Percentiles rank a stretch among this genome's conserved stretches.
These are phyloP conservation scores for Euptelea pleiosperma DNA, from an alignment of 164 flowering plant genomes.

Conservation along the genomic window DNA sequence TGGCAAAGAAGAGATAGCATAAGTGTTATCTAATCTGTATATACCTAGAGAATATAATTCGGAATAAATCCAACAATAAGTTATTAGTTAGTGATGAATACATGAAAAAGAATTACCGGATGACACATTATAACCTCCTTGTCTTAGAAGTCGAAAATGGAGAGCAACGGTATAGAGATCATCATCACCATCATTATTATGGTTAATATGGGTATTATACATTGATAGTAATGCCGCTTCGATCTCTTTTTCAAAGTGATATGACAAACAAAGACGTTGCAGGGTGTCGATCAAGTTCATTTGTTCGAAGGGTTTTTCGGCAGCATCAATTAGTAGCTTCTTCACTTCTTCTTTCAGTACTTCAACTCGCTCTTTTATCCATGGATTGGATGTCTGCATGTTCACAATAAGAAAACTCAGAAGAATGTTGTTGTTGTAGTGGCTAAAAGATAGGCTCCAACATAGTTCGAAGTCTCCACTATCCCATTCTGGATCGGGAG, in stretches of 20 bases:
- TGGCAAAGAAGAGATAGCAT: no score
- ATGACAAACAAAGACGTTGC: not conserved
- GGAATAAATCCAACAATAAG: no score
- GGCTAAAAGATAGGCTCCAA: no score
- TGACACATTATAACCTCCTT: slow-evolving; percentile 10
- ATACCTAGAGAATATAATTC: no score
- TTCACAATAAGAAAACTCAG: no score
- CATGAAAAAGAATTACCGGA: slow-evolving; percentile 4
- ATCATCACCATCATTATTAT: not conserved
- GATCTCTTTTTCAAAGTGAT: slow-evolving; percentile 3
- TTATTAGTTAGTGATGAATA: no score
- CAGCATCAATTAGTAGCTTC: not conserved
- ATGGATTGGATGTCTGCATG: no score
- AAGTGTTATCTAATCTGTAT: no score
- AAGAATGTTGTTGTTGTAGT: no score
- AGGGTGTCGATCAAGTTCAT: not conserved
- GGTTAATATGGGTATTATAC: no score
- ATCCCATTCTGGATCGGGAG: no score
- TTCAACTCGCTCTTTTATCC: slow-evolving; percentile 7
- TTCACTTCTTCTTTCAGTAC: slow-evolving; percentile 13
- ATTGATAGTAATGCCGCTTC: slow-evolving; percentile 4
- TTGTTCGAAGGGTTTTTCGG: not conserved
- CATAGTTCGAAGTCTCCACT: no score
- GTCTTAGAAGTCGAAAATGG: slow-evolving; percentile 9
- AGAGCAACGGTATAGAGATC: slow-evolving; percentile 1